Conservation (phyloP, 2,329 filamentous ascomycete species). For the Xylaria sp. region DNA sequence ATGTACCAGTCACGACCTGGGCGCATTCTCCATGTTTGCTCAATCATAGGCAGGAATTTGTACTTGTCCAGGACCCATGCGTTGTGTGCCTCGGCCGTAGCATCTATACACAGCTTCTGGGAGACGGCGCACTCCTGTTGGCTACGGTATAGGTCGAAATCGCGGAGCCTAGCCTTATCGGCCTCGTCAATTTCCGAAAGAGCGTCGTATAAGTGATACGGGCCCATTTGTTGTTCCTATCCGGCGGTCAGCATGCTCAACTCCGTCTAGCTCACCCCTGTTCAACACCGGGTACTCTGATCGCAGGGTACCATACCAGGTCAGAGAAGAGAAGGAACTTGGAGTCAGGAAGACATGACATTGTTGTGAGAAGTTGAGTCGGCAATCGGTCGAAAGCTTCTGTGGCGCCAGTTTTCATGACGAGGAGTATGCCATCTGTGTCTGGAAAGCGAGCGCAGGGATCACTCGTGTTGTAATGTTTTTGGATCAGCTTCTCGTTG, state of each 20-base stretch:
- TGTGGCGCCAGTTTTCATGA: conserved; percentile 69
- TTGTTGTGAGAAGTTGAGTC: conserved; percentile 64
- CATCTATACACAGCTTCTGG: conserved; percentile 56
- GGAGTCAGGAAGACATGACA: conserved; percentile 64
- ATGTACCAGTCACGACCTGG: conserved; percentile 67
- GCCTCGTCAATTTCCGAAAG: conserved; percentile 51
- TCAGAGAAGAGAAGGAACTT: conserved; percentile 69
- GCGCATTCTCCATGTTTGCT: conserved; percentile 64
- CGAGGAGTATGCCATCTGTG: conserved; percentile 58
- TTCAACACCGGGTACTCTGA: conserved; percentile 2
- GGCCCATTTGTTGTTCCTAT: conserved; percentile 61
- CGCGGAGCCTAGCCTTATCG: conserved; percentile 52
- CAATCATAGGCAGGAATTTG: conserved; percentile 69
- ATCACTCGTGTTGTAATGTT: conserved; percentile 51
- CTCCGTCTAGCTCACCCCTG: neutral
- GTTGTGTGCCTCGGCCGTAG: conserved; percentile 48
- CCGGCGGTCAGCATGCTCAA: conserved; percentile 17
- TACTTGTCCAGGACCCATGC: conserved; percentile 69
- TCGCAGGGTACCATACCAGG: conserved; percentile 47
- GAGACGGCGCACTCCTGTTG: conserved; percentile 59
- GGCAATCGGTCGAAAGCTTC: conserved; percentile 65
- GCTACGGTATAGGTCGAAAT: conserved; percentile 58
- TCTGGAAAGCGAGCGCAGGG: conserved; percentile 56
- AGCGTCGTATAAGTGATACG: conserved; percentile 54
- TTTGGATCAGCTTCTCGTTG: conserved; percentile 48